These are phyloP conservation scores for Lentinula lateritia DNA, from an alignment of 768 basidiomycete genomes.

Conservation along the genomic window DNA sequence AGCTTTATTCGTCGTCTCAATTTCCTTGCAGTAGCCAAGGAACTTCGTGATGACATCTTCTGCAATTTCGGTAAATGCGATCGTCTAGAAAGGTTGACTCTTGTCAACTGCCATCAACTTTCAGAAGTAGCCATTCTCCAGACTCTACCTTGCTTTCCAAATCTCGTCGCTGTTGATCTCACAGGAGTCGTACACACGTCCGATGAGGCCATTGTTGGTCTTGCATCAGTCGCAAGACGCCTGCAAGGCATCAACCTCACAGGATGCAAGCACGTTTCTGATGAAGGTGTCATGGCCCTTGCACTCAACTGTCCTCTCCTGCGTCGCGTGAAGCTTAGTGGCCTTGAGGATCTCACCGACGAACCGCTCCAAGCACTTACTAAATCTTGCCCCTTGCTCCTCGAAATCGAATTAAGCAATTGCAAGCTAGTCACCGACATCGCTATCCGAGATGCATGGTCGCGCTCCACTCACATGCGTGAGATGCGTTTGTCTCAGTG, in stretches of 20 bases:
- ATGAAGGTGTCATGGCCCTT: constrained; percentile 70
- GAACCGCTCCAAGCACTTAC: constrained; percentile 70
- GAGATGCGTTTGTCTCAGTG: constrained; percentile 88
- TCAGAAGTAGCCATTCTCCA: constrained; percentile 56
- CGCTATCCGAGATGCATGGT: constrained; percentile 81
- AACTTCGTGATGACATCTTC: constrained; percentile 73
- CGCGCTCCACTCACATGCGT: constrained; percentile 74
- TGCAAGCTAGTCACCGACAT: constrained; percentile 75
- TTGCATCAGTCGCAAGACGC: constrained; percentile 65
- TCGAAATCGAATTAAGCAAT: constrained; percentile 91
- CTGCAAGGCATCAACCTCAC: constrained; percentile 91
- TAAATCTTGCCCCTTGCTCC: constrained; percentile 72
- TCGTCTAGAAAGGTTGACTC: constrained; percentile 82
- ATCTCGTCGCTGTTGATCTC: constrained; percentile 83
- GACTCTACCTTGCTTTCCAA: constrained; percentile 66
- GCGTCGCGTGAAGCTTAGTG: constrained; percentile 85
- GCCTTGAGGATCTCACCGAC: constrained; percentile 73
- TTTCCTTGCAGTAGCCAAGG: constrained; percentile 64
- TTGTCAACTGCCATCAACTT: constrained; percentile 71
- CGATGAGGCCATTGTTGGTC: constrained; percentile 64
- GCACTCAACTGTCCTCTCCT: constrained; percentile 72
- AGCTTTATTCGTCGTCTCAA: constrained; percentile 89
- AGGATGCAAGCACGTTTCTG: constrained; percentile 77
- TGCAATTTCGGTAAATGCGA: constrained; percentile 66
- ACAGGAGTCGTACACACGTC: constrained; percentile 65